Percentiles rank a stretch among this genome's conserved stretches.
These are phyloP conservation scores for Domatiomyces catenatus DNA, from an alignment of 2,329 filamentous ascomycete species.

Conservation along the genomic window DNA sequence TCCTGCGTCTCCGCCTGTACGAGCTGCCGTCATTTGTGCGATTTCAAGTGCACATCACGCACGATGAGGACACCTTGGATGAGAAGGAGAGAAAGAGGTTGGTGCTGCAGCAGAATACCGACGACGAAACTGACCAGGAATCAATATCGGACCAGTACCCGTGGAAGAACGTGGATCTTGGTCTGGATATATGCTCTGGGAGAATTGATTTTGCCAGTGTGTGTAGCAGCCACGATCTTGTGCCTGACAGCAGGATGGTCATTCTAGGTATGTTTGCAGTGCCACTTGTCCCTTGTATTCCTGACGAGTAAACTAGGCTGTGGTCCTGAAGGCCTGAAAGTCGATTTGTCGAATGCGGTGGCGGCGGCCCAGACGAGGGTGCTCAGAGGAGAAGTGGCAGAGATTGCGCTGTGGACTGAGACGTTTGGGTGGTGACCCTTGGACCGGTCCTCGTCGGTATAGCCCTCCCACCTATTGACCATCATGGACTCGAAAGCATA, in stretches of 20 bases:
- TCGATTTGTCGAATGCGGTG: neutral
- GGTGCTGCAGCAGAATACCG: neutral
- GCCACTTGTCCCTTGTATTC: neutral
- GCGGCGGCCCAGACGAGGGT: neutral
- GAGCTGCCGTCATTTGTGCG: neutral
- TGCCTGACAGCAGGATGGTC: neutral
- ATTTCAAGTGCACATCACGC: neutral
- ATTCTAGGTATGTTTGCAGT: neutral
- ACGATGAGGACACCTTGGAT: neutral
- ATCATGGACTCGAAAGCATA: conserved; percentile 50
- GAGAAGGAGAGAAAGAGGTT: neutral
- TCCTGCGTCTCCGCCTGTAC: neutral
- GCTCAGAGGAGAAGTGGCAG: neutral
- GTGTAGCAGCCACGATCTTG: neutral
- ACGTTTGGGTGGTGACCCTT: neutral
- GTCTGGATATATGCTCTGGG: neutral
- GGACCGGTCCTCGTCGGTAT: too few relatives aligned
- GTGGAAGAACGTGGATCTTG: neutral
- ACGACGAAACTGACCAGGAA: neutral
- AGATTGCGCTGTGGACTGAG: neutral
- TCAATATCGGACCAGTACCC: neutral
- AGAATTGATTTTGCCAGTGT: neutral
- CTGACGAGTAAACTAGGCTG: neutral
- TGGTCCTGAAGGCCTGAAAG: neutral
- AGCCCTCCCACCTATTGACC: too few relatives aligned